Conservation (phyloP, 2,329 filamentous ascomycete genomes). For the Trichoderma koningii region DNA sequence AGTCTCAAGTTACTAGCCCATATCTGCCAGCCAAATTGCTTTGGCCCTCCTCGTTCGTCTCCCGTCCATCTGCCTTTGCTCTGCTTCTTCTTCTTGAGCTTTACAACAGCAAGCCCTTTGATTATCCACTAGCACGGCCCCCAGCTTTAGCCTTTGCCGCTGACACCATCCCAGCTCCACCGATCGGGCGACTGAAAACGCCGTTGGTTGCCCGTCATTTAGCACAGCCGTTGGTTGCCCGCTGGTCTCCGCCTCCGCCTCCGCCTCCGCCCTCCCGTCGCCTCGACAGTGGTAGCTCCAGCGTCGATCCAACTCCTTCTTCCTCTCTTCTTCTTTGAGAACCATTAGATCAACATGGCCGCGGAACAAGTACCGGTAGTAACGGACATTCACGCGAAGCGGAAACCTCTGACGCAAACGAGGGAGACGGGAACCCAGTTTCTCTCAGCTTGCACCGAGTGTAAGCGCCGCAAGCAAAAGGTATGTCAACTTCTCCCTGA, state of each 20-base stretch:
- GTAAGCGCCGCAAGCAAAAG: conserved; percentile 45
- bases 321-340: neutral
- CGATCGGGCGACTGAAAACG: neutral
- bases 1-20: too few species aligned
- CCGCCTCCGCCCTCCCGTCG: neutral
- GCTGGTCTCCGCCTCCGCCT: neutral
- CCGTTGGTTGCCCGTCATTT: neutral
- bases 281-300: neutral
- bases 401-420: neutral
- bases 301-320: neutral
- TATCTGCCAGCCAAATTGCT: too few species aligned
- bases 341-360: neutral
- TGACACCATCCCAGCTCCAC: conserved; percentile 6
- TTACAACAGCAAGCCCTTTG: too few species aligned
- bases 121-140: neutral
- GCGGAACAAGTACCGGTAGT: neutral
- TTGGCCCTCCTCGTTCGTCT: neutral
- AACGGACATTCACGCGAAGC: neutral
- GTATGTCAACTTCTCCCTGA: conserved; percentile 29
- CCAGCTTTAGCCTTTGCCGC: conserved; percentile 6
- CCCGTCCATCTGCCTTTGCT: neutral
- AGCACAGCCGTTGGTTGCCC: neutral
- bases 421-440: neutral
- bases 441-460: conserved; percentile 47
- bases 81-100: neutral